phyloP scores from a whole-genome alignment of 352 stramenopile genomes.

The Blastocystis hominis region DNA sequence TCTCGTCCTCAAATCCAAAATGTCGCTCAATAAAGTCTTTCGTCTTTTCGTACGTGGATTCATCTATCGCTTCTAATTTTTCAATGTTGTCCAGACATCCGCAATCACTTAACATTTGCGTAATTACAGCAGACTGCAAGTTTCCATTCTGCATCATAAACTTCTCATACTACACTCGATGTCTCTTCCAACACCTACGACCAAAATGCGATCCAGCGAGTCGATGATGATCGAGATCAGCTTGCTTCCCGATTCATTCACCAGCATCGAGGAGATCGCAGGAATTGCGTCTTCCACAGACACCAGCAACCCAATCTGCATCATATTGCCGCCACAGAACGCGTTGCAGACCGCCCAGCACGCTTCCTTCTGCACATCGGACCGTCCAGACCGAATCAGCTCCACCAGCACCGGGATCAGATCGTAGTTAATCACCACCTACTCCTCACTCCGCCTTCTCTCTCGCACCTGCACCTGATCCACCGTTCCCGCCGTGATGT shows the following conservation, averaged over 20 bases:
- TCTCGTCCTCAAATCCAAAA: conserved; percentile 89
- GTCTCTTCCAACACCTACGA: conserved; percentile 68
- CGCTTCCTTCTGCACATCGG: conserved; percentile 94
- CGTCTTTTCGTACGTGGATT: conserved; percentile 79
- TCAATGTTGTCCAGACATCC: conserved; percentile 67
- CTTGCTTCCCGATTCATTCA: conserved; percentile 87
- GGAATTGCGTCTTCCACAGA: conserved; percentile 85
- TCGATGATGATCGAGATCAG: conserved; percentile 94
- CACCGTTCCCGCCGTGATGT: conserved; percentile 95
- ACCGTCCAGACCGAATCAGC: conserved; percentile 88
- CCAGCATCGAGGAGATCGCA: conserved; percentile 76
- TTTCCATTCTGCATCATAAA: conserved; percentile 75
- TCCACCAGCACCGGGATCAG: conserved; percentile 91
- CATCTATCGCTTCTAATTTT: conserved; percentile 62
- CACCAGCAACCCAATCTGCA: conserved; percentile 89
- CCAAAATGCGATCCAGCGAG: conserved; percentile 95
- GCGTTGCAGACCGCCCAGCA: conserved; percentile 96
- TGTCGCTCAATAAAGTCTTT: conserved; percentile 88
- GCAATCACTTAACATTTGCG: conserved; percentile 80
- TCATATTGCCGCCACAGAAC: conserved; percentile 77
- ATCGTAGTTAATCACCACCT: conserved; percentile 83
- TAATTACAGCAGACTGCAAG: conserved; percentile 83
- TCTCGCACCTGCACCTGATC: conserved; percentile 85
- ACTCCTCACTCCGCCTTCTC: background rate
- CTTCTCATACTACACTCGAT: conserved; percentile 70